Conservation (phyloP, 163 green algal species). For the Coccomyxa subellipsoidea region DNA sequence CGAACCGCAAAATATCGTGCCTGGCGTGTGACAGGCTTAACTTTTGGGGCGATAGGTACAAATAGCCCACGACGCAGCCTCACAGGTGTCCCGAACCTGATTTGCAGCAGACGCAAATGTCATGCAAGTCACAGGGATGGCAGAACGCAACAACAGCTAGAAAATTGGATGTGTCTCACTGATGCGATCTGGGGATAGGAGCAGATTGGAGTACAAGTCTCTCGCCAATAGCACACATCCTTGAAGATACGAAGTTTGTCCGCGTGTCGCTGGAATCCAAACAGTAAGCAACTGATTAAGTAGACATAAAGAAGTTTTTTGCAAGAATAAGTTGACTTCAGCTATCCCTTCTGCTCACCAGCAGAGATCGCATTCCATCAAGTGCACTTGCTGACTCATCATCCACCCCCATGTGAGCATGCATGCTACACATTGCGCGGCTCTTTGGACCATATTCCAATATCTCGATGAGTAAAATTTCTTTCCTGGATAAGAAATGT, state of each 20-base stretch:
- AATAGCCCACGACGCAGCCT: background rate
- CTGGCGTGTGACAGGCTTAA: background rate
- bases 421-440: background rate
- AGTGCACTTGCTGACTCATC: background rate
- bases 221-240: background rate
- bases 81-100: background rate
- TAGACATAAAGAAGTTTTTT: background rate
- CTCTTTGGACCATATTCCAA: background rate
- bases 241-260: background rate
- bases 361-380: no score
- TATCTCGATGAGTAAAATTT: no score
- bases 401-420: no score
- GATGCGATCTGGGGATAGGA: background rate
- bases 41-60: background rate
- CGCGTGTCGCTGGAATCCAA: background rate
- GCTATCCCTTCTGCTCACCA: no score
- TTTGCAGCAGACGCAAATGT: background rate
- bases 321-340: background rate
- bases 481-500: no score
- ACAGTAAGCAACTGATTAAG: background rate
- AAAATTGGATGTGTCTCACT: background rate
- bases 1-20: background rate
- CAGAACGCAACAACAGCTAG: background rate
- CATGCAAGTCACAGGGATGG: no score
- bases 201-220: background rate